Percentiles rank a stretch among this genome's conserved stretches.
phyloP scores from a whole-genome alignment of 306 rosid genomes.

The Vigna hirtella region DNA sequence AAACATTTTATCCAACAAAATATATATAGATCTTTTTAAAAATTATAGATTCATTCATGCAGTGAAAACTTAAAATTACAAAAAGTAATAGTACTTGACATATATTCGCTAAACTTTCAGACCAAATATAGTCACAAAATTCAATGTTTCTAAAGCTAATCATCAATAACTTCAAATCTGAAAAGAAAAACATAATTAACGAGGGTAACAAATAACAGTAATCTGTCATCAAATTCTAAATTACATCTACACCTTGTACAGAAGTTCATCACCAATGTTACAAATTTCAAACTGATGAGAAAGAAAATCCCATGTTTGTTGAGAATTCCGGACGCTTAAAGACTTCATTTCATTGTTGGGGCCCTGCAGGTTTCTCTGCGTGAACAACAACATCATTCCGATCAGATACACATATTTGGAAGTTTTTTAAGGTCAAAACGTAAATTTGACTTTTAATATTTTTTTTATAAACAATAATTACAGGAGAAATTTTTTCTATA shows the following conservation, averaged over 20 bases:
- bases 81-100: too few species aligned
- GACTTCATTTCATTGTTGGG: not conserved
- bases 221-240: not conserved
- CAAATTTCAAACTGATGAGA: not conserved
- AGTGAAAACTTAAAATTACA: not conserved
- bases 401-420: not conserved
- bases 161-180: not conserved
- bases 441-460: not conserved
- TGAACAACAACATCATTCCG: not conserved
- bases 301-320: not conserved
- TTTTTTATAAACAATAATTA: too few species aligned
- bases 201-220: not conserved
- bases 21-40: too few species aligned
- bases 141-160: not conserved
- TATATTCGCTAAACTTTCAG: not conserved
- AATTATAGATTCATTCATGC: not conserved
- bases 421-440: not conserved
- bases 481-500: too few species aligned
- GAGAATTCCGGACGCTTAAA: not conserved
- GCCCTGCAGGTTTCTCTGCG: constrained; percentile 1
- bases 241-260: too few species aligned
- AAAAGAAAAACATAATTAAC: not conserved
- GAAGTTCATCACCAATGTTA: not conserved
- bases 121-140: not conserved
- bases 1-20: too few species aligned